phyloP scores from a whole-genome alignment of 2,329 filamentous ascomycete species.

The Emmonsia crescens region DNA sequence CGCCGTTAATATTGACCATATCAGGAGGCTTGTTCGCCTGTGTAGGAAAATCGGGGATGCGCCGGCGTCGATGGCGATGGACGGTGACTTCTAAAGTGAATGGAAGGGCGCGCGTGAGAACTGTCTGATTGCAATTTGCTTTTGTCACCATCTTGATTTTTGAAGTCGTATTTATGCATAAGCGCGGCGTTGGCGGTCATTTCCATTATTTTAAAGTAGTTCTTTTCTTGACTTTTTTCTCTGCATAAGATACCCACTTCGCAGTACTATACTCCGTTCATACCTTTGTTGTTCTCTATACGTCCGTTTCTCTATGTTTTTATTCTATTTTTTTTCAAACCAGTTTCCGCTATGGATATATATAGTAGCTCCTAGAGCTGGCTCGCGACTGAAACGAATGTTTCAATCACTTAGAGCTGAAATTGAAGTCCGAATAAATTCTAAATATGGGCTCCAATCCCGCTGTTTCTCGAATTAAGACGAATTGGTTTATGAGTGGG shows the following conservation, averaged over 20 bases:
- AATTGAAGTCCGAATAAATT: neutral
- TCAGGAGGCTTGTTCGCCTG: neutral
- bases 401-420: neutral
- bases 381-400: neutral
- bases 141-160: neutral
- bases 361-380: neutral
- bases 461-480: neutral
- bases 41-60: neutral
- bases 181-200: neutral
- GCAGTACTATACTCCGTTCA: neutral
- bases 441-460: neutral
- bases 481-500: neutral
- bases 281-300: neutral
- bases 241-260: neutral
- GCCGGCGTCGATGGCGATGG: neutral
- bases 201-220: neutral
- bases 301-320: neutral
- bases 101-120: neutral
- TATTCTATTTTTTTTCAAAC: neutral
- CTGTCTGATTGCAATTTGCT: neutral
- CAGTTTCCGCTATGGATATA: neutral
- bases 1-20: neutral
- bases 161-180: neutral
- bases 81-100: neutral
- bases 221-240: neutral